A percentile compares a stretch with the other conserved stretches of the same genome.
These are phyloP conservation scores for Lagenidium giganteum DNA, from an alignment of 352 stramenopile genomes.

Conservation along the genomic window DNA sequence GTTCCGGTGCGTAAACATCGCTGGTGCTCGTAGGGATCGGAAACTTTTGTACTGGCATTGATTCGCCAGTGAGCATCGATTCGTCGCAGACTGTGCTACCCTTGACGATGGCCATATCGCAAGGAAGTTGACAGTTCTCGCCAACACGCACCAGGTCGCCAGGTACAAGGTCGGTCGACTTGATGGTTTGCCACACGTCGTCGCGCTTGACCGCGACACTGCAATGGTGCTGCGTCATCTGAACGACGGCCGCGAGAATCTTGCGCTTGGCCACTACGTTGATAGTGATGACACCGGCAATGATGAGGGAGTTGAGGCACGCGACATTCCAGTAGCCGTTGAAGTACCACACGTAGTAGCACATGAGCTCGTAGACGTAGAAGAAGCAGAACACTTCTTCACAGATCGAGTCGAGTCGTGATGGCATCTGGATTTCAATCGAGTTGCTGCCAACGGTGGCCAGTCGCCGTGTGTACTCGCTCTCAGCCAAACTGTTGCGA, in stretches of 20 bases:
- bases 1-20: conserved; percentile 38
- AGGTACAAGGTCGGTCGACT: conserved; percentile 39
- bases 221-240: conserved; percentile 55
- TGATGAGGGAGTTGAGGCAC: conserved; percentile 48
- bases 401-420: conserved; percentile 8
- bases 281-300: conserved; percentile 29
- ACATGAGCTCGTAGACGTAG: conserved; percentile 22
- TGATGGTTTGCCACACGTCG: conserved; percentile 35
- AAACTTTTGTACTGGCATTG: conserved; percentile 82
- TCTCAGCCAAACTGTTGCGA: too few species aligned
- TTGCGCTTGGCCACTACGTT: conserved; percentile 56
- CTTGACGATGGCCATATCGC: conserved; percentile 61
- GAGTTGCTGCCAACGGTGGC: too few species aligned
- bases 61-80: conserved; percentile 66
- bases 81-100: conserved; percentile 71
- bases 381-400: conserved; percentile 16
- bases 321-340: conserved; percentile 51
- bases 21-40: conserved; percentile 35
- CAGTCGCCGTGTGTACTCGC: too few species aligned
- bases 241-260: conserved; percentile 39
- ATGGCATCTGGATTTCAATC: too few species aligned
- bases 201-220: conserved; percentile 58
- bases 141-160: conserved; percentile 52
- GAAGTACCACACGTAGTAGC: conserved; percentile 69
- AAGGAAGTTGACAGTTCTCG: conserved; percentile 56